phyloP scores from a whole-genome alignment of 352 stramenopile species.

The Pythium utonaiense region DNA sequence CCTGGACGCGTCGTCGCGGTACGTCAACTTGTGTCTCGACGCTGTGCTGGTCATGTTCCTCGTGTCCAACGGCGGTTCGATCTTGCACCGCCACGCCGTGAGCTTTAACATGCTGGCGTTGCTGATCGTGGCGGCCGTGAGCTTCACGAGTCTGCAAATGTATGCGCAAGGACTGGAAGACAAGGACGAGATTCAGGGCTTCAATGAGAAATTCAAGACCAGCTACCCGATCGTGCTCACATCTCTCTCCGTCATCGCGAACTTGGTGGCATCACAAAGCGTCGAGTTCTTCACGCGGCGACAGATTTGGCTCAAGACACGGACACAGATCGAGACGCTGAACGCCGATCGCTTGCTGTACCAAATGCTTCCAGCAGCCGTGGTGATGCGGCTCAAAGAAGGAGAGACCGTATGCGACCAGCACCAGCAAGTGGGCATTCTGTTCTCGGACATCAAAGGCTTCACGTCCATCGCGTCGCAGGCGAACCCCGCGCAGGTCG shows the following conservation, averaged over 20 bases:
- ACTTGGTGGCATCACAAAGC: slow-evolving; percentile 74
- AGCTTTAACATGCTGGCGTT: slow-evolving; percentile 62
- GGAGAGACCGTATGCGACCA: slow-evolving; percentile 82
- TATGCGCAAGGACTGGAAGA: slow-evolving; percentile 36
- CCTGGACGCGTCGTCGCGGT: slow-evolving; percentile 59
- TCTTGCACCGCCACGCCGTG: slow-evolving; percentile 64
- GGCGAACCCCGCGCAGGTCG: slow-evolving; percentile 82
- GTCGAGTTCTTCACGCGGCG: slow-evolving; percentile 80
- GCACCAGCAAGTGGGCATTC: slow-evolving; percentile 83
- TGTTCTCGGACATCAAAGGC: slow-evolving; percentile 91
- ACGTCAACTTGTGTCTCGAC: slow-evolving; percentile 78
- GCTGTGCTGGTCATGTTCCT: slow-evolving; percentile 82
- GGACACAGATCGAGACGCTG: slow-evolving; percentile 80
- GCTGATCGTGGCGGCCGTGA: slow-evolving; percentile 42
- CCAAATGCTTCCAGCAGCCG: slow-evolving; percentile 81
- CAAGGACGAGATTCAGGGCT: slow-evolving; percentile 34
- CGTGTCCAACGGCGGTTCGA: slow-evolving; percentile 76
- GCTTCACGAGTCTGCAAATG: slow-evolving; percentile 36
- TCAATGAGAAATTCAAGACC: slow-evolving; percentile 75
- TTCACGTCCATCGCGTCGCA: slow-evolving; percentile 90
- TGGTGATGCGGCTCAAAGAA: slow-evolving; percentile 84
- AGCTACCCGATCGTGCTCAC: slow-evolving; percentile 81
- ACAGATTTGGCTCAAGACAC: slow-evolving; percentile 84
- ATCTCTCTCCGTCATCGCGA: slow-evolving; percentile 74
- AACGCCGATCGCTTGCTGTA: slow-evolving; percentile 82